Conservation (phyloP, 768 basidiomycete genomes). For the Kwoniella heveanensis region DNA sequence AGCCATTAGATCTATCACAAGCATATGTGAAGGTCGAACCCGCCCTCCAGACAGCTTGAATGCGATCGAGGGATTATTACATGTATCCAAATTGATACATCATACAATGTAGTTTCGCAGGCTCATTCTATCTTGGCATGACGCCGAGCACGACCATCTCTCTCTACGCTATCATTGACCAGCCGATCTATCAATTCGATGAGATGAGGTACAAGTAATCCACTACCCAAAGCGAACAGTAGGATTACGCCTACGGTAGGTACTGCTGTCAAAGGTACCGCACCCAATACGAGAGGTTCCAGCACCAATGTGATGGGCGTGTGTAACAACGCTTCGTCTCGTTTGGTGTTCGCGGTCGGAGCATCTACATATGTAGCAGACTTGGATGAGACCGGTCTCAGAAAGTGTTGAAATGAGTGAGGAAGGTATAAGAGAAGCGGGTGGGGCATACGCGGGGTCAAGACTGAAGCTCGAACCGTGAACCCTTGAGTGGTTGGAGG, state of each 20-base stretch:
- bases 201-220: conserved; percentile 20
- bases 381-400: conserved; percentile 22
- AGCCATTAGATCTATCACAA: no score
- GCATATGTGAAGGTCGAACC: no score
- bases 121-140: not conserved
- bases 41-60: no score
- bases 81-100: not conserved
- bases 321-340: not conserved
- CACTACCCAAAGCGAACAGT: conserved; percentile 15
- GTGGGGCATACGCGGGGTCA: conserved; percentile 7
- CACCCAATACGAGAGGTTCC: conserved; percentile 28
- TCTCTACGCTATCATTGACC: not conserved
- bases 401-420: conserved; percentile 15
- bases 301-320: conserved; percentile 6
- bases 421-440: not conserved
- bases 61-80: no score
- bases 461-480: not conserved
- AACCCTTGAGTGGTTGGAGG: not conserved
- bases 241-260: conserved; percentile 27
- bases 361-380: no score
- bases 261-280: conserved; percentile 35
- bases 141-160: not conserved
- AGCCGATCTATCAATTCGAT: conserved; percentile 19
- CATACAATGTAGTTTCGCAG: not conserved
- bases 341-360: not conserved